phyloP scores from a whole-genome alignment of 2,329 filamentous ascomycete genomes.

The Trichoderma oligosporum region DNA sequence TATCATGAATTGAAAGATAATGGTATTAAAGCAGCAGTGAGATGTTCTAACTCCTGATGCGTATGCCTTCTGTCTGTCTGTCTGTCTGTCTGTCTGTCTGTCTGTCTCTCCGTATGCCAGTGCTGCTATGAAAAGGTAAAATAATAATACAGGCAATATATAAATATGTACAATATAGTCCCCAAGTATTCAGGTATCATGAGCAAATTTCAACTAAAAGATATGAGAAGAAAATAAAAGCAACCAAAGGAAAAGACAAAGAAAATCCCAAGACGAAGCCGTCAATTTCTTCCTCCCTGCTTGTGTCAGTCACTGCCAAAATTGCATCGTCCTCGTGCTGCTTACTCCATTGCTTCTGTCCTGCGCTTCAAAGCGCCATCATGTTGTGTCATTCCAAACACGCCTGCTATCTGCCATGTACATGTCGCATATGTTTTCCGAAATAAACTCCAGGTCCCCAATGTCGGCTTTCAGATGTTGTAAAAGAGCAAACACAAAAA shows the following conservation, averaged over 20 bases:
- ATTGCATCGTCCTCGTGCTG: background rate
- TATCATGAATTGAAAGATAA: slow-evolving; percentile 15
- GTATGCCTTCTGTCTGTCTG: slow-evolving; percentile 12
- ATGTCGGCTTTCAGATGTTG: slow-evolving; percentile 1
- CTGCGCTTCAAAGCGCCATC: background rate
- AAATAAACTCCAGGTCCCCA: slow-evolving; percentile 12
- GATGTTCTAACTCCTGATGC: slow-evolving; percentile 13
- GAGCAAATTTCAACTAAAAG: background rate
- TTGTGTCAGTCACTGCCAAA: slow-evolving; percentile 11
- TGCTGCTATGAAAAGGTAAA: slow-evolving; percentile 5
- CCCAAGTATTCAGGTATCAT: slow-evolving; percentile 18
- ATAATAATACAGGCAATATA: slow-evolving; percentile 16
- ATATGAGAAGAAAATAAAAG: background rate
- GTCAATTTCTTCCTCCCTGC: slow-evolving; percentile 8
- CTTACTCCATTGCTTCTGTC: slow-evolving; percentile 8
- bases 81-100: too few relatives aligned
- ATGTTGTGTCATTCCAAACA: slow-evolving; percentile 1
- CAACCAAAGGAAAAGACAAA: background rate
- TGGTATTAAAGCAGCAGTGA: slow-evolving; percentile 13
- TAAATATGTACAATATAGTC: slow-evolving; percentile 4
- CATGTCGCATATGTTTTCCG: slow-evolving; percentile 7
- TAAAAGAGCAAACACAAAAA: background rate
- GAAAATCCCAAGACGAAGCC: background rate
- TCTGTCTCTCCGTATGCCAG: too few relatives aligned
- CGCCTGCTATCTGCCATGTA: slow-evolving; percentile 4